Percentiles rank a stretch among this genome's conserved stretches.
Conservation (phyloP, 768 basidiomycete genomes). For the Clitopilus hobsonii region DNA sequence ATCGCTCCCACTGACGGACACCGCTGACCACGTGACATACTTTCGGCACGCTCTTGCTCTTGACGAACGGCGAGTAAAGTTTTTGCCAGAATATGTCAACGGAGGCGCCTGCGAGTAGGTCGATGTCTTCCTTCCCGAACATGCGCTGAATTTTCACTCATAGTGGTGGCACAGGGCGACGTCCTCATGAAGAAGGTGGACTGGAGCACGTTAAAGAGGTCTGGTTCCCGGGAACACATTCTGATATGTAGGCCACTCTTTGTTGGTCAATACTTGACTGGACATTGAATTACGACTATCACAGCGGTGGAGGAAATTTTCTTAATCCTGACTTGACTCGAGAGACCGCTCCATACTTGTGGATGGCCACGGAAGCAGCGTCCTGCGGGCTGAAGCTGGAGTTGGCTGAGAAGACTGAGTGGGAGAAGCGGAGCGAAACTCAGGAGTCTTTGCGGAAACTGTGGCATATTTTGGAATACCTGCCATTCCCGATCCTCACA, state of each 20-base stretch:
- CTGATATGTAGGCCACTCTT: conserved; percentile 23
- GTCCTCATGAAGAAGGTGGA: neutral
- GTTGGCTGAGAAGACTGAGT: conserved; percentile 5
- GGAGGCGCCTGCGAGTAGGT: conserved; percentile 4
- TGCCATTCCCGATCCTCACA: neutral
- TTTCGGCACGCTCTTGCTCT: conserved; percentile 32
- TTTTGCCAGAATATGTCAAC: conserved; percentile 23
- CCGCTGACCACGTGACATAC: conserved; percentile 21
- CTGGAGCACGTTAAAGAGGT: conserved; percentile 22
- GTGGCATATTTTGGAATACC: conserved; percentile 13
- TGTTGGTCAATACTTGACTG: neutral
- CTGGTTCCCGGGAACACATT: conserved; percentile 24
- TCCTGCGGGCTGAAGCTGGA: conserved; percentile 11
- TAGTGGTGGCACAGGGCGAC: neutral
- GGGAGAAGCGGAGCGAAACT: conserved; percentile 3
- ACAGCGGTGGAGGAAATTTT: conserved; percentile 15
- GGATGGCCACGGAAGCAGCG: conserved; percentile 20
- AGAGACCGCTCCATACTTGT: conserved; percentile 13
- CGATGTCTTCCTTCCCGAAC: too few relatives aligned
- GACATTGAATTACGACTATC: neutral
- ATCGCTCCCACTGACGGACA: conserved; percentile 13
- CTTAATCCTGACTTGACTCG: conserved; percentile 13
- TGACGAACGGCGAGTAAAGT: conserved; percentile 33
- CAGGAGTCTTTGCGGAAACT: conserved; percentile 11
- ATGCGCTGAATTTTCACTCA: too few relatives aligned